Evolutionary conservation across 108 stramenopile genomes (phyloP), one percentile per base, ranked within the genome.

Genomic region (Fragilaria radians): DNA sequence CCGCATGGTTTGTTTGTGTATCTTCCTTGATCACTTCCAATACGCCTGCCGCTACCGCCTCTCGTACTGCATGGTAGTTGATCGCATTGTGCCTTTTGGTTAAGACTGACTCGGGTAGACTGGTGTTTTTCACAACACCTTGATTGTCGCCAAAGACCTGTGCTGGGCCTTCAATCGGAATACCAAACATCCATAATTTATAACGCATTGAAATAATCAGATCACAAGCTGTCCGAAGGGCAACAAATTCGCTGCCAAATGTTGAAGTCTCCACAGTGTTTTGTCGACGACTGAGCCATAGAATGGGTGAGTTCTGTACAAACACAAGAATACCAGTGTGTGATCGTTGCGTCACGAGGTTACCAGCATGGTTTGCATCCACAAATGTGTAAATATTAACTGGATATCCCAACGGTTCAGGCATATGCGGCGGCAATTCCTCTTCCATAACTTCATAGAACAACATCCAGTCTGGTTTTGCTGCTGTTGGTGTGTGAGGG

Each of bases 121-220:
- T 63, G 7, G 74, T 52, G 31, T 67, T 75, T 5, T 52, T 59
- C 11, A 75, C 51, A 2, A 80, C 79, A 4, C 48, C 46, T 42
- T 65, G 50, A 54, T 80, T 80, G 64, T 67, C 56, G 31, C 70
- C 60, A 42, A 54, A 52, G 9, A 72, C 36, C 23, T 57, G 30
- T 0, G 76, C 59, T 17, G 76, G 73, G 1, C 69, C 75, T 7
- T 32, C 60, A 11, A 78, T 45, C 23, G 69, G 71, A 26, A 74
- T 59, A 0, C 77, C 74, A 57, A 78, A 65, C 63, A 78, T 70
- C 4, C 77, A 42, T 26, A 81, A 46, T 45, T 78, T 73, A 53
- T 76, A 73, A 27, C 77, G 59, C 32, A 82, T 19, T 23, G 60
- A 61, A 3, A 30, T 11, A 5, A 73, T 11, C 4, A 17, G 21